A percentile compares a stretch with the other conserved stretches of the same genome.
phyloP scores from a whole-genome alignment of 441 rosid species.

The Pelargonium citronellum region DNA sequence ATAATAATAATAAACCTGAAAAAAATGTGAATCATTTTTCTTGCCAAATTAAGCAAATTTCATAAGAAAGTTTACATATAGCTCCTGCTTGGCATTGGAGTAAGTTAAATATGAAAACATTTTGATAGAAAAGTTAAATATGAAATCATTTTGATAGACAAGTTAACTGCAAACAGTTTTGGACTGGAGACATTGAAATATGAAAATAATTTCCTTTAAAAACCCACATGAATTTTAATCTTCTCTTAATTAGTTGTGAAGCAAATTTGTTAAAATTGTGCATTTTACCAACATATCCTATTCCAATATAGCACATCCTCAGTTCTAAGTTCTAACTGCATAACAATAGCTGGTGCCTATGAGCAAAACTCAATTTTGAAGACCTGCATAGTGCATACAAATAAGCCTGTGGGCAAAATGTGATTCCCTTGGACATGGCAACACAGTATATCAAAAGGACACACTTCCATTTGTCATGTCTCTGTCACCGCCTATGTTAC shows the following conservation, averaged over 20 bases:
- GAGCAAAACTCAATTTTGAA: background rate
- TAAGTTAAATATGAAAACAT: too few species aligned
- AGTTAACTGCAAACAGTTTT: too few species aligned
- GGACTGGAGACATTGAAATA: background rate
- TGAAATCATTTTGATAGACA: too few species aligned
- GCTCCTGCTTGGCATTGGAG: background rate
- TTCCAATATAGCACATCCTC: too few species aligned
- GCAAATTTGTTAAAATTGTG: background rate
- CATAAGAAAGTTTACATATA: conserved; percentile 4
- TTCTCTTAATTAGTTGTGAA: too few species aligned
- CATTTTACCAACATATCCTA: background rate
- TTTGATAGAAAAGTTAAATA: too few species aligned
- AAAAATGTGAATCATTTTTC: conserved; percentile 15
- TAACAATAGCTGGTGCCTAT: background rate
- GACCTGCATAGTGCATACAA: background rate
- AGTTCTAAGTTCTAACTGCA: background rate
- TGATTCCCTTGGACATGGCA: background rate
- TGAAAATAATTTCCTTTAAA: background rate
- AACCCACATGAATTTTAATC: too few species aligned
- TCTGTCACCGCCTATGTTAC: background rate
- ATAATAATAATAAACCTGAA: conserved; percentile 80
- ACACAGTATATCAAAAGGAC: background rate
- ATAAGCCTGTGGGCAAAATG: background rate
- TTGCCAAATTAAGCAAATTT: conserved; percentile 7
- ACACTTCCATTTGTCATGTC: background rate